These are phyloP conservation scores for Kodamaea hsintzibuensis DNA, from an alignment of 805 yeast genomes.

Conservation along the genomic window DNA sequence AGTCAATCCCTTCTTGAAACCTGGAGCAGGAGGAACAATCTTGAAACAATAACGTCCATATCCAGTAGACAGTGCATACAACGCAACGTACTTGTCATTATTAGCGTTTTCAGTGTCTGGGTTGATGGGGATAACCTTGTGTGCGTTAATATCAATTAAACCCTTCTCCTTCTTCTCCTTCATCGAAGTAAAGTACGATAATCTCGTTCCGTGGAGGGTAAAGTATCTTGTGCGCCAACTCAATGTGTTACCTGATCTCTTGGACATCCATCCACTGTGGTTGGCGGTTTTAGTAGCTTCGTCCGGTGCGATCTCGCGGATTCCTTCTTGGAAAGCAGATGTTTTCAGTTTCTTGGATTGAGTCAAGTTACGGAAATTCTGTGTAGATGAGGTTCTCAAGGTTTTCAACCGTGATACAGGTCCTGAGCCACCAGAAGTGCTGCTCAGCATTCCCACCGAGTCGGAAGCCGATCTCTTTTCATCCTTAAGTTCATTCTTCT, in stretches of 20 bases:
- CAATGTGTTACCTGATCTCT: constrained; percentile 75
- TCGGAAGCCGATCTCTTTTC: constrained; percentile 39
- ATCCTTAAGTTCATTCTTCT: constrained; percentile 40
- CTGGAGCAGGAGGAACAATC: constrained; percentile 96
- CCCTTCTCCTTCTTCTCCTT: constrained; percentile 88
- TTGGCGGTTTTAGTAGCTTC: constrained; percentile 77
- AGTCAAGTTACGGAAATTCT: constrained; percentile 47
- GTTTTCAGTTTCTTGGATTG: constrained; percentile 62
- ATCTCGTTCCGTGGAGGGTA: constrained; percentile 86
- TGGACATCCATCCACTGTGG: constrained; percentile 94
- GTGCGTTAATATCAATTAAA: constrained; percentile 92
- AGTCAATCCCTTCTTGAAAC: constrained; percentile 90
- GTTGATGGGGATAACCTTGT: constrained; percentile 74
- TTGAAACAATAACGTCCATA: constrained; percentile 93
- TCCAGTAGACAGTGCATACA: constrained; percentile 92
- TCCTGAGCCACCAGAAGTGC: constrained; percentile 11
- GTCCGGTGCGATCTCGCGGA: constrained; percentile 69
- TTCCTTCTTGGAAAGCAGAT: constrained; percentile 86
- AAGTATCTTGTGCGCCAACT: constrained; percentile 89
- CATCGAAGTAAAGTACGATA: constrained; percentile 80
- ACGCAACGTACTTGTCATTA: constrained; percentile 81
- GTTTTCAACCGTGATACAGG: constrained; percentile 47
- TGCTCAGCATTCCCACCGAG: constrained; percentile 20
- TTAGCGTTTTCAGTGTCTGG: constrained; percentile 37
- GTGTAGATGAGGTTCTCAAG: constrained; percentile 54